Conservation (phyloP, 768 basidiomycete species). For the Rubroboletus pulcherrimus region DNA sequence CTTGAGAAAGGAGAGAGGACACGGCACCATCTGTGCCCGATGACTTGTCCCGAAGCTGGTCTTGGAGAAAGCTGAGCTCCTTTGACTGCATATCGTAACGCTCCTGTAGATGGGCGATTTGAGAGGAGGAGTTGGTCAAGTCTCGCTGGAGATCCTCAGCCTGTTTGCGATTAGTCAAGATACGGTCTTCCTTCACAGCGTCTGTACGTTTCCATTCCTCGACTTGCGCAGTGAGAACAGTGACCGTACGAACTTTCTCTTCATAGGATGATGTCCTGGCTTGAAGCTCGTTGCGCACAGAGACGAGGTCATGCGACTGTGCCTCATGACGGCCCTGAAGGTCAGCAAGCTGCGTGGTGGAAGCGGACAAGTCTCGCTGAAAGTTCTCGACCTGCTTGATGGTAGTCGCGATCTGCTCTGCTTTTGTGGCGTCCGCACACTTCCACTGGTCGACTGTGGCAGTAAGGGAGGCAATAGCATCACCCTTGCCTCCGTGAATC, state of each 20-base stretch:
- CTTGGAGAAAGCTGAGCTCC: neutral
- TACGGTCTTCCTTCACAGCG: neutral
- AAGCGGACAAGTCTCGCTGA: neutral
- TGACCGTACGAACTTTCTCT: neutral
- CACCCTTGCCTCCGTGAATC: neutral
- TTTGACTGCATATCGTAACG: neutral
- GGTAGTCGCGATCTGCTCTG: neutral
- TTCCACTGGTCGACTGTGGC: neutral
- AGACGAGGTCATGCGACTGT: neutral
- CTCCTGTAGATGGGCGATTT: neutral
- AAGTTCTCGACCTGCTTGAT: neutral
- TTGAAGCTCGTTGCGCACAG: neutral
- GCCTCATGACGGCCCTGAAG: neutral
- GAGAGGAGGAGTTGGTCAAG: neutral
- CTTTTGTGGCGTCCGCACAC: neutral
- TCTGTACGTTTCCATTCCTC: neutral
- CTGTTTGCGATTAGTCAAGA: neutral
- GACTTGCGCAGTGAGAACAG: neutral
- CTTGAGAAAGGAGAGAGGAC: neutral
- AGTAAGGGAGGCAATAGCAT: neutral
- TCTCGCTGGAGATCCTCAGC: neutral
- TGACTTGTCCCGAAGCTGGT: neutral
- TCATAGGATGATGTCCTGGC: neutral
- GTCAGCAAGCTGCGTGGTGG: neutral
- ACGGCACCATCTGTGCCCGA: neutral